Conservation (phyloP, 2,329 filamentous ascomycete genomes). For the Hypoxylon rubiginosum region DNA sequence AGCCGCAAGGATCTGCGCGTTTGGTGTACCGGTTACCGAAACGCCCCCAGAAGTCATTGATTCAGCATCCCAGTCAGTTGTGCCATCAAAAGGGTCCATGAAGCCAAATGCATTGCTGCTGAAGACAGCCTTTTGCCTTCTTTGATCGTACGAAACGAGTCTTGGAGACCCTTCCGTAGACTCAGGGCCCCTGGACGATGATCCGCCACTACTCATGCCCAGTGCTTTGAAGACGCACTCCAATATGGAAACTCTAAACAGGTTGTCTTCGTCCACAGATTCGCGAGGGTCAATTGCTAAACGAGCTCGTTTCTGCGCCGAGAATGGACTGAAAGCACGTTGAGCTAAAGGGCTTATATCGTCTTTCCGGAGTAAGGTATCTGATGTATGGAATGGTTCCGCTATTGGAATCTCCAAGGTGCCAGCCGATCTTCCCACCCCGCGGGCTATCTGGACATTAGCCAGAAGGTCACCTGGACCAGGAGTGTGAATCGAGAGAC, state of each 20-base stretch:
- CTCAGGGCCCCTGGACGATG: slow-evolving; percentile 73
- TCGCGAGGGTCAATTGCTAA: slow-evolving; percentile 78
- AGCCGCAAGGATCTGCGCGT: slow-evolving; percentile 75
- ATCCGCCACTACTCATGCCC: slow-evolving; percentile 79
- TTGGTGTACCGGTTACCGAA: slow-evolving; percentile 71
- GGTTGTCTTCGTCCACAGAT: slow-evolving; percentile 85
- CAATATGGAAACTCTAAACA: slow-evolving; percentile 90
- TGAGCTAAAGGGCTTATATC: slow-evolving; percentile 63
- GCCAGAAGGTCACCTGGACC: slow-evolving; percentile 84
- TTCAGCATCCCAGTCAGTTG: slow-evolving; percentile 85
- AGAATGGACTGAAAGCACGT: slow-evolving; percentile 68
- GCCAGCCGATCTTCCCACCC: slow-evolving; percentile 60
- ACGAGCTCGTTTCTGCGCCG: slow-evolving; percentile 63
- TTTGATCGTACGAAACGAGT: slow-evolving; percentile 85
- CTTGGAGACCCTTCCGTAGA: slow-evolving; percentile 89
- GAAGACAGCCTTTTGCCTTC: slow-evolving; percentile 82
- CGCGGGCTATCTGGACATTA: slow-evolving; percentile 79
- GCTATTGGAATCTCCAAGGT: slow-evolving; percentile 48
- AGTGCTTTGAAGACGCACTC: slow-evolving; percentile 97
- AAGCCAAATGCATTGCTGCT: slow-evolving; percentile 89
- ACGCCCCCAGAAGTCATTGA: slow-evolving; percentile 81
- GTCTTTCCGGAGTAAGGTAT: slow-evolving; percentile 53
- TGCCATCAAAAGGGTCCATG: slow-evolving; percentile 85
- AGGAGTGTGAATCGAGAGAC: slow-evolving; percentile 62
- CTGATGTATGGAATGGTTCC: slow-evolving; percentile 48